Percentiles rank a stretch among this genome's conserved stretches.
Conservation (phyloP, 163 green algal genomes). For the Scenedesmus sp. region DNA sequence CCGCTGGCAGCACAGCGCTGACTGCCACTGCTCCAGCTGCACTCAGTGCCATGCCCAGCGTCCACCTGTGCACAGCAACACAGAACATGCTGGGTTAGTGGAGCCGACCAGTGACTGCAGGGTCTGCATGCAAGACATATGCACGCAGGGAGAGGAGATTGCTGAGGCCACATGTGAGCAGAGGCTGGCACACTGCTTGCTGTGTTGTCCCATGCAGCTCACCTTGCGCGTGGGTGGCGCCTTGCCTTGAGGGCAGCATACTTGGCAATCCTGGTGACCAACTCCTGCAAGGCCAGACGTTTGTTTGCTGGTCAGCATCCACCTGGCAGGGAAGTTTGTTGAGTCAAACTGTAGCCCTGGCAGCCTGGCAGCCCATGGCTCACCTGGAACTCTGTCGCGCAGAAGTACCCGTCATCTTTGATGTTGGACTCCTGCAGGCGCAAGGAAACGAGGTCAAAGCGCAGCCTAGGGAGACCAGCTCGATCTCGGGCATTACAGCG, state of each 20-base stretch:
- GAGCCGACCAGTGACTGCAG: background rate
- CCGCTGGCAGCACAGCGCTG: background rate
- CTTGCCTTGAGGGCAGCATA: slow-evolving; percentile 25
- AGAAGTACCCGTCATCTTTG: background rate
- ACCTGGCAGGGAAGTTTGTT: background rate
- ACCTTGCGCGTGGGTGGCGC: slow-evolving; percentile 9
- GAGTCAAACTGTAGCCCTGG: background rate
- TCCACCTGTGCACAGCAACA: slow-evolving; percentile 1
- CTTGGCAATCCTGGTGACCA: slow-evolving; percentile 4
- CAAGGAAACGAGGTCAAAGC: background rate
- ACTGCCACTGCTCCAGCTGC: slow-evolving; percentile 7
- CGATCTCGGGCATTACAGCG: background rate
- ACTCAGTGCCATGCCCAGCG: slow-evolving; percentile 11
- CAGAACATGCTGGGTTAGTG: background rate
- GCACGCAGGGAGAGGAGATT: background rate
- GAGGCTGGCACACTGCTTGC: background rate
- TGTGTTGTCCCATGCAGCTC: background rate
- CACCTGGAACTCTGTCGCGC: slow-evolving; percentile 19
- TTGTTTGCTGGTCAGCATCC: background rate
- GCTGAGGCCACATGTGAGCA: background rate
- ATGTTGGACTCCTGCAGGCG: background rate
- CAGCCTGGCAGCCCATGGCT: background rate
- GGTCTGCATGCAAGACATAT: background rate
- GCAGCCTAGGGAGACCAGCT: background rate
- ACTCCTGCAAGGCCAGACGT: background rate